phyloP scores from a whole-genome alignment of 192 early-diverging fungal species.

The Geranomyces michiganensis region DNA sequence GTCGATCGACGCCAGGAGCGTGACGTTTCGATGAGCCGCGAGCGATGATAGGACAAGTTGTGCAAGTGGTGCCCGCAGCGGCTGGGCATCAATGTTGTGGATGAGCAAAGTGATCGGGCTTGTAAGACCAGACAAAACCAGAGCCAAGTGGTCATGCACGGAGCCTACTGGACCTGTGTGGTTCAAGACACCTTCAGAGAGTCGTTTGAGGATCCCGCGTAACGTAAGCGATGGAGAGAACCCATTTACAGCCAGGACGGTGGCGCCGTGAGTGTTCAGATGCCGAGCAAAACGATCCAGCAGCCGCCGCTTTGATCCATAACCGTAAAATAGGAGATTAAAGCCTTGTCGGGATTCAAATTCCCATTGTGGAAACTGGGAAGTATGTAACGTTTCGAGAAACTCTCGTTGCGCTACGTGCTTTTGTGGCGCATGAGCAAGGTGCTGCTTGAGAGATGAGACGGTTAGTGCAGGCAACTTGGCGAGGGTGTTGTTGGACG shows the following conservation, averaged over 20 bases:
- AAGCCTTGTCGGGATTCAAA: conserved; percentile 85
- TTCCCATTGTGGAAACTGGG: conserved; percentile 80
- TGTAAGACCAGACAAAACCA: conserved; percentile 68
- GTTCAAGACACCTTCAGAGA: conserved; percentile 48
- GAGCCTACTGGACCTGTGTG: conserved; percentile 50
- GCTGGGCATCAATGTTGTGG: conserved; percentile 87
- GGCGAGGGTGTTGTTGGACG: conserved; percentile 87
- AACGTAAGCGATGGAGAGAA: conserved; percentile 78
- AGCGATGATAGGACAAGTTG: conserved; percentile 72
- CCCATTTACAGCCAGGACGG: conserved; percentile 81
- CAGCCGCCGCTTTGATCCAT: conserved; percentile 87
- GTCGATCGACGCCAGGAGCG: conserved; percentile 84
- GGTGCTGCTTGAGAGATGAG: conserved; percentile 56
- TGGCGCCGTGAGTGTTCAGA: conserved; percentile 50
- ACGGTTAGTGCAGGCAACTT: conserved; percentile 77
- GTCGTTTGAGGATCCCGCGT: conserved; percentile 70
- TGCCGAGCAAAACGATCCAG: conserved; percentile 72
- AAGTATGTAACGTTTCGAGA: conserved; percentile 23
- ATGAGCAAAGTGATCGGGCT: conserved; percentile 73
- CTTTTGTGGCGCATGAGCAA: conserved; percentile 23
- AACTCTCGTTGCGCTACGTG: conserved; percentile 38
- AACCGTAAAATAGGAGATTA: conserved; percentile 90
- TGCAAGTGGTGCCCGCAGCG: conserved; percentile 68
- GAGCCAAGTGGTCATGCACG: conserved; percentile 66
- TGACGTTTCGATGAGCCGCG: conserved; percentile 67